Conservation (phyloP, 2,329 filamentous ascomycete genomes). For the Colletotrichum noveboracense region DNA sequence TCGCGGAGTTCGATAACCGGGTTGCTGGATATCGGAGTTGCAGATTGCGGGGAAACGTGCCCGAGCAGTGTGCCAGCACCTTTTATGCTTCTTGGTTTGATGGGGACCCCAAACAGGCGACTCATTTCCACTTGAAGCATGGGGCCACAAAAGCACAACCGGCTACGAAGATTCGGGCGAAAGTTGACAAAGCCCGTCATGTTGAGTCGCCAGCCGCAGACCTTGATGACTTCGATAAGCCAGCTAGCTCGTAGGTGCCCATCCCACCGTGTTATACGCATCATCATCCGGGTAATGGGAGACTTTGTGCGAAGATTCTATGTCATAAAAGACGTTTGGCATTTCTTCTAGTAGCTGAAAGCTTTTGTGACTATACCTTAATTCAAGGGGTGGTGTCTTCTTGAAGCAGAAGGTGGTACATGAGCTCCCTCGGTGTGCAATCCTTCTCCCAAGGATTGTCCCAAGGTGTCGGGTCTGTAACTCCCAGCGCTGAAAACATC, state of each 20-base stretch:
- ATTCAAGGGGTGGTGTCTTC: background rate
- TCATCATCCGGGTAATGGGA: background rate
- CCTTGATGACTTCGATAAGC: background rate
- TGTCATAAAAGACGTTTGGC: background rate
- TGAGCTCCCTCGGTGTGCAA: background rate
- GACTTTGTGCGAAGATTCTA: background rate
- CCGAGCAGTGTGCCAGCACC: background rate
- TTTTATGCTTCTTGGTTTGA: background rate
- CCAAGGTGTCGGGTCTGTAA: background rate
- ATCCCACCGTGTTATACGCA: background rate
- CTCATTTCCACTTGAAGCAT: background rate
- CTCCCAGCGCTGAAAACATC: background rate
- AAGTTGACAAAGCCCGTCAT: background rate
- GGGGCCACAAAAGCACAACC: background rate
- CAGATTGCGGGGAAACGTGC: background rate
- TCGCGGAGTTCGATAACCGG: background rate
- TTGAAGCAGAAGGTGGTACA: background rate
- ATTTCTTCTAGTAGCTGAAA: background rate
- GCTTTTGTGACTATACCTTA: background rate
- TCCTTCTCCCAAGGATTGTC: background rate
- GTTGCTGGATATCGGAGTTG: background rate
- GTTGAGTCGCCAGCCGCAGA: background rate
- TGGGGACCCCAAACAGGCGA: background rate
- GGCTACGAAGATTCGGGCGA: background rate
- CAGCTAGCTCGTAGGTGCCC: background rate